phyloP scores from a whole-genome alignment of 176 grass and related monocot species.

The Aegilops umbellulata region DNA sequence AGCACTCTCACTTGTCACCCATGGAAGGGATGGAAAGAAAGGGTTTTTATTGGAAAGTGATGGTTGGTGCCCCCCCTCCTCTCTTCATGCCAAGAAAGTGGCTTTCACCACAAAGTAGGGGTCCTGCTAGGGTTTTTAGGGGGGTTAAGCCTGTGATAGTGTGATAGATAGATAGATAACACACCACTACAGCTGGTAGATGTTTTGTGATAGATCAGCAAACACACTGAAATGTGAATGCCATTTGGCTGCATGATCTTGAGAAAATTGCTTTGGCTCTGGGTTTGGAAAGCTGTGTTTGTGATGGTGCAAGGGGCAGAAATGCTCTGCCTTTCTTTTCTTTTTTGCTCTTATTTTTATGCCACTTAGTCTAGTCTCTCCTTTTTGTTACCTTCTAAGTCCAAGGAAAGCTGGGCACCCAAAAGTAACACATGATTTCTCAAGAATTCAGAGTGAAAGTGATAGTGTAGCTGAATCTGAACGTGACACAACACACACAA shows the following conservation, averaged over 20 bases:
- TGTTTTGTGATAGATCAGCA: constrained; percentile 20
- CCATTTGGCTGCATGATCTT: constrained; percentile 40
- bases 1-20: constrained; percentile 75
- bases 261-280: constrained; percentile 19
- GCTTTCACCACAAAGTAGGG: constrained; percentile 50
- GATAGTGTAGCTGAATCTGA: constrained; percentile 23
- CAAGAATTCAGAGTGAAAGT: constrained; percentile 4
- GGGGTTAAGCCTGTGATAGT: constrained; percentile 57
- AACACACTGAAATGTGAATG: constrained; percentile 21
- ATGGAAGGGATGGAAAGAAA: constrained; percentile 29
- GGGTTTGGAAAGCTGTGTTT: constrained; percentile 40
- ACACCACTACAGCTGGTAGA: constrained; percentile 43
- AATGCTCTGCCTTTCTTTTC: not conserved
- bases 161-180: constrained; percentile 30
- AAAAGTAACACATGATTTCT: constrained; percentile 30
- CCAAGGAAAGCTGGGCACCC: constrained; percentile 16
- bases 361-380: constrained; percentile 1
- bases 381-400: constrained; percentile 33
- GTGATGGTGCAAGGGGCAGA: constrained; percentile 6
- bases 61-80: constrained; percentile 31
- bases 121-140: constrained; percentile 50
- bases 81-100: constrained; percentile 86
- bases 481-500: not conserved
- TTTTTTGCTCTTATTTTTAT: constrained; percentile 10
- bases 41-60: constrained; percentile 64